These are phyloP conservation scores for Daldinia decipiens DNA, from an alignment of 495 filamentous ascomycete genomes.

Conservation along the genomic window DNA sequence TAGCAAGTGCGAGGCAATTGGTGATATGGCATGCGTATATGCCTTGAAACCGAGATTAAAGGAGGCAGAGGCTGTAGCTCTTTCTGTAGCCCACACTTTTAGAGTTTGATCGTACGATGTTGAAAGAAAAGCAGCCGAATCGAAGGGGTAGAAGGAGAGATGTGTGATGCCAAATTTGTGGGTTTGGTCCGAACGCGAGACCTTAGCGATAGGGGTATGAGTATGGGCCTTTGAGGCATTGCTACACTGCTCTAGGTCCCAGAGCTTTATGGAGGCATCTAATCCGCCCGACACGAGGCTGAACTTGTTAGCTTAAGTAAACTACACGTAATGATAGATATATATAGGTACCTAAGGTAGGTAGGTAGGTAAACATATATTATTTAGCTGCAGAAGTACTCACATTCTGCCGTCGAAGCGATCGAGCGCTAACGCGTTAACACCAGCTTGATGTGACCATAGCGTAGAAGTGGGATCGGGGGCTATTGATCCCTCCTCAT, in stretches of 20 bases:
- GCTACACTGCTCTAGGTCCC: conserved; percentile 75
- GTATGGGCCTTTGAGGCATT: conserved; percentile 54
- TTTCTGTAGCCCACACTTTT: conserved; percentile 78
- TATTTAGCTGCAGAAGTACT: conserved; percentile 43
- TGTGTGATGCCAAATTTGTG: conserved; percentile 86
- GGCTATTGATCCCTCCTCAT: conserved; percentile 26
- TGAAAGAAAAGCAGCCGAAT: conserved; percentile 79
- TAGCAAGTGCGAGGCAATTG: conserved; percentile 74
- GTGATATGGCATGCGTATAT: conserved; percentile 79
- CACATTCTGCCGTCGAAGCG: conserved; percentile 80
- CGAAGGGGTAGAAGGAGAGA: conserved; percentile 88
- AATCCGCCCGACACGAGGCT: conserved; percentile 86
- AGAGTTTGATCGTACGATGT: conserved; percentile 86
- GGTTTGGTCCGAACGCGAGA: conserved; percentile 46
- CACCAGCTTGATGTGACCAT: conserved; percentile 78
- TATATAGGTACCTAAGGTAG: too few relatives aligned
- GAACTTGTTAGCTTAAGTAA: conserved; percentile 32
- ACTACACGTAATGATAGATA: not conserved
- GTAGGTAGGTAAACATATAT: too few relatives aligned
- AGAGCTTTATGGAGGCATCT: conserved; percentile 80
- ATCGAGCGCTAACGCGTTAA: conserved; percentile 79
- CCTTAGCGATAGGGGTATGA: conserved; percentile 59
- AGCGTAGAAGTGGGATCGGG: conserved; percentile 42
- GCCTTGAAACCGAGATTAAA: conserved; percentile 78
- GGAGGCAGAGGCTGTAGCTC: conserved; percentile 66